Percentiles rank a stretch among this genome's conserved stretches.
Conservation (phyloP, 1,284 basidiomycete species). For the Ustilago esculenta region DNA sequence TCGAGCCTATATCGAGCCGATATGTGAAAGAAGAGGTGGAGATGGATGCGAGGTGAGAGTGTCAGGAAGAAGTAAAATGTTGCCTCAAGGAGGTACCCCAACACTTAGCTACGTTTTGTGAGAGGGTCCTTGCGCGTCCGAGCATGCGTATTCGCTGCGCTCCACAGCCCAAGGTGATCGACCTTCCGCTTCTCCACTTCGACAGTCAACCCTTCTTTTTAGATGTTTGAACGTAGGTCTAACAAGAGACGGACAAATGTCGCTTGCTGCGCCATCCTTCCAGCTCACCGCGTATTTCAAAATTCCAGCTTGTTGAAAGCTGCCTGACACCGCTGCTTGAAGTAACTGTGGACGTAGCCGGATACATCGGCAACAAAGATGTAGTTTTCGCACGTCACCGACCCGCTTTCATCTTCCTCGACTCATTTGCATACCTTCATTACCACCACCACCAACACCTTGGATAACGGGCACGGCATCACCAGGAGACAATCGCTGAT, state of each 20-base stretch:
- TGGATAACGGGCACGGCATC: not conserved
- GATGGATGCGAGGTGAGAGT: not conserved
- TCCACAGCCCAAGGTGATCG: conserved; percentile 38
- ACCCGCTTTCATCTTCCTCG: not conserved
- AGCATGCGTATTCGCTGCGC: conserved; percentile 36
- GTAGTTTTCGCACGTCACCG: not conserved
- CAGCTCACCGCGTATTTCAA: conserved; percentile 9
- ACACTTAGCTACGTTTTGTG: conserved; percentile 2
- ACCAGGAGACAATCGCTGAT: too few relatives aligned
- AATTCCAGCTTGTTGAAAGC: conserved; percentile 6
- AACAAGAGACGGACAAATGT: not conserved
- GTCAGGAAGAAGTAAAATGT: conserved; percentile 9
- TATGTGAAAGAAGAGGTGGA: not conserved
- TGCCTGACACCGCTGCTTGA: not conserved
- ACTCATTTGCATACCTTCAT: not conserved
- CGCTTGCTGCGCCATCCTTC: conserved; percentile 4
- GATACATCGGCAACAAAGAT: conserved; percentile 20
- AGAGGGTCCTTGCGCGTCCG: conserved; percentile 49
- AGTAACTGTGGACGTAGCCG: not conserved
- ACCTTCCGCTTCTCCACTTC: conserved; percentile 20
- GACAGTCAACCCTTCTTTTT: not conserved
- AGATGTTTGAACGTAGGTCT: too few relatives aligned
- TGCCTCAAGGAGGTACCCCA: conserved; percentile 2
- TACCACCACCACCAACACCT: not conserved
- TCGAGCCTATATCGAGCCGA: too few relatives aligned